Evolutionary conservation across 768 basidiomycete genomes (phyloP).

Genomic region (Daedalea quercina): DNA sequence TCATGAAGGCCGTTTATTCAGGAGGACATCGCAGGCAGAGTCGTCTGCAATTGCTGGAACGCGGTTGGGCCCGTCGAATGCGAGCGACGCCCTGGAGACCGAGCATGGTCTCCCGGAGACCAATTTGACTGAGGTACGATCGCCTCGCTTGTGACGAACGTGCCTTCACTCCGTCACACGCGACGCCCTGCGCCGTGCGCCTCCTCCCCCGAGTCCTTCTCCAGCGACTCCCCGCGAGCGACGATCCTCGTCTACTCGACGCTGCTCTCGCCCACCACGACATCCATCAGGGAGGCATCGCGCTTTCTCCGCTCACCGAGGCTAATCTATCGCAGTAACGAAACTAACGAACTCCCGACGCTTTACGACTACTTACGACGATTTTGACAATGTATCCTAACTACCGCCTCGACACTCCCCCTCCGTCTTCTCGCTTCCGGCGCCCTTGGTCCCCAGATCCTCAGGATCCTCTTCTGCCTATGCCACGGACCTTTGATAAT

Average conservation of each 20-base stretch:
- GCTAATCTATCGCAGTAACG: background rate
- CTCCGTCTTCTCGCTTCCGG: conserved; percentile 46
- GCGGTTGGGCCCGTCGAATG: no score
- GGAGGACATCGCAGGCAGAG: no score
- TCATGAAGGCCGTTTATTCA: no score
- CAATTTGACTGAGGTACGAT: no score
- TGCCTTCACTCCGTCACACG: background rate
- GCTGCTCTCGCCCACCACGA: background rate
- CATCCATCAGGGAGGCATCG: no score
- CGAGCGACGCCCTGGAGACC: no score
- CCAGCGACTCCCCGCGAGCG: background rate
- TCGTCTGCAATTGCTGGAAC: no score
- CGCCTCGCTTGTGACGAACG: background rate
- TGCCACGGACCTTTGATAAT: conserved; percentile 10
- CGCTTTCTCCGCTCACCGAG: no score
- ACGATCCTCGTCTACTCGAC: background rate
- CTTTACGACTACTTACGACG: background rate
- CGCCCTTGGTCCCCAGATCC: conserved; percentile 65
- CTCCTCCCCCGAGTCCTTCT: background rate
- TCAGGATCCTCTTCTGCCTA: conserved; percentile 36
- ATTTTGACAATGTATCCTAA: conserved; percentile 33
- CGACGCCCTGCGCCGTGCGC: no score
- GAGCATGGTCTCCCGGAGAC: no score
- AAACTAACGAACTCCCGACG: background rate
- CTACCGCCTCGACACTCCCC: conserved; percentile 41